These are phyloP conservation scores for Chalciporus piperatus DNA, from an alignment of 768 basidiomycete genomes.

Conservation along the genomic window DNA sequence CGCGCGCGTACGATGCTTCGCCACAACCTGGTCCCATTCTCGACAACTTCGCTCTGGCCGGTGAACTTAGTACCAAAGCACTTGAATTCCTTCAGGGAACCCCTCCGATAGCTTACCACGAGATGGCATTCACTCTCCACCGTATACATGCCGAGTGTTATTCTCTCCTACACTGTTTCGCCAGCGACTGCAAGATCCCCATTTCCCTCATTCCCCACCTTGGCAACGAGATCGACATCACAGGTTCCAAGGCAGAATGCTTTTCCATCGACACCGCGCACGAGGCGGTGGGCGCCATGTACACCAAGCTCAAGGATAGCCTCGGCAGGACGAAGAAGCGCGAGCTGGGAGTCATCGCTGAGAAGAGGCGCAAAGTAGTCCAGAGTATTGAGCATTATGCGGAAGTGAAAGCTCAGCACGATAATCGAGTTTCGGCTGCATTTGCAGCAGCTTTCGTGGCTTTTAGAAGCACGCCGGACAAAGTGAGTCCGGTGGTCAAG, in stretches of 20 bases:
- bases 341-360: conserved; percentile 68
- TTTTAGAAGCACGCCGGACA: conserved; percentile 81
- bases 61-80: conserved; percentile 65
- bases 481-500: conserved; percentile 94
- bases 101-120: conserved; percentile 81
- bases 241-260: conserved; percentile 56
- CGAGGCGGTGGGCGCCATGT: conserved; percentile 65
- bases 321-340: conserved; percentile 78
- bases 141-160: conserved; percentile 80
- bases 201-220: conserved; percentile 75
- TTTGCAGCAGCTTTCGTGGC: conserved; percentile 92
- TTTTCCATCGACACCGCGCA: conserved; percentile 83
- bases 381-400: conserved; percentile 75
- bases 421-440: conserved; percentile 82
- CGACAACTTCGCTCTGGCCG: conserved; percentile 56
- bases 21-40: conserved; percentile 42
- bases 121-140: conserved; percentile 79
- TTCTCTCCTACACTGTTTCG: conserved; percentile 78
- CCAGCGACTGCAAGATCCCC: conserved; percentile 83
- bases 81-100: conserved; percentile 71
- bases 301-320: conserved; percentile 68
- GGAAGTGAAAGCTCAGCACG: conserved; percentile 81
- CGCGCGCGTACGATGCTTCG: conserved; percentile 47
- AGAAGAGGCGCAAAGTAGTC: conserved; percentile 68
- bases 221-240: conserved; percentile 73